phyloP scores from a whole-genome alignment of 768 basidiomycete species.

The Suillus lakei region DNA sequence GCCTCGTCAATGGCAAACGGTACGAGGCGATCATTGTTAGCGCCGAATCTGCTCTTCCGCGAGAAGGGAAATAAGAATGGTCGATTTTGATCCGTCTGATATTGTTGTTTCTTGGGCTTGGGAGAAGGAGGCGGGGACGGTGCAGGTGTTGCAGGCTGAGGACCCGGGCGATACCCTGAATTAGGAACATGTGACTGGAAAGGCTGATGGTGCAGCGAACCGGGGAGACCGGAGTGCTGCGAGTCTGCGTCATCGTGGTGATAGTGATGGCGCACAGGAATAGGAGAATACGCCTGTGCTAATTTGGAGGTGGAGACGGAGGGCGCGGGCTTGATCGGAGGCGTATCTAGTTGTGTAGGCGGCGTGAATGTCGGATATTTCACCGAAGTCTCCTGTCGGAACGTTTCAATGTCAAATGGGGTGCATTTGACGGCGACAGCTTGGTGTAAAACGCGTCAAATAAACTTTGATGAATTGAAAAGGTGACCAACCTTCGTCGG shows the following conservation, averaged over 20 bases:
- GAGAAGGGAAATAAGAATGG: constrained; percentile 98
- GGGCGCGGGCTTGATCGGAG: constrained; percentile 33
- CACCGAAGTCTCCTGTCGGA: constrained; percentile 87
- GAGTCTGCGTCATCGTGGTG: constrained; percentile 78
- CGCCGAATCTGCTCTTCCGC: constrained; percentile 51
- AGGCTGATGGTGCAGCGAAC: constrained; percentile 37
- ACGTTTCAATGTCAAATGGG: constrained; percentile 88
- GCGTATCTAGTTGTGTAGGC: constrained; percentile 36
- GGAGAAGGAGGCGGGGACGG: constrained; percentile 84
- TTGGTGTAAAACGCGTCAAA: constrained; percentile 22
- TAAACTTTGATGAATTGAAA: constrained; percentile 12
- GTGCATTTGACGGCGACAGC: constrained; percentile 83
- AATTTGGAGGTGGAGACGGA: constrained; percentile 62
- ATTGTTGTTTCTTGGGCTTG: constrained; percentile 98
- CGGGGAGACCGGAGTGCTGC: constrained; percentile 46
- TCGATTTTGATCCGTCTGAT: constrained; percentile 92
- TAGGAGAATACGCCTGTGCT: constrained; percentile 90
- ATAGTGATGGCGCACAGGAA: constrained; percentile 93
- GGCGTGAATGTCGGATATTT: constrained; percentile 95
- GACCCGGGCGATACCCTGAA: constrained; percentile 41
- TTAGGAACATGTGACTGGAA: constrained; percentile 40
- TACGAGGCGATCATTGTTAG: constrained; percentile 68
- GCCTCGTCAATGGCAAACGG: constrained; percentile 98
- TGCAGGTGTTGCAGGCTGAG: constrained; percentile 86
- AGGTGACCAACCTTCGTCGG: constrained; percentile 48